phyloP scores from a whole-genome alignment of 23 red algal species.

The Agarophyton chilense region DNA sequence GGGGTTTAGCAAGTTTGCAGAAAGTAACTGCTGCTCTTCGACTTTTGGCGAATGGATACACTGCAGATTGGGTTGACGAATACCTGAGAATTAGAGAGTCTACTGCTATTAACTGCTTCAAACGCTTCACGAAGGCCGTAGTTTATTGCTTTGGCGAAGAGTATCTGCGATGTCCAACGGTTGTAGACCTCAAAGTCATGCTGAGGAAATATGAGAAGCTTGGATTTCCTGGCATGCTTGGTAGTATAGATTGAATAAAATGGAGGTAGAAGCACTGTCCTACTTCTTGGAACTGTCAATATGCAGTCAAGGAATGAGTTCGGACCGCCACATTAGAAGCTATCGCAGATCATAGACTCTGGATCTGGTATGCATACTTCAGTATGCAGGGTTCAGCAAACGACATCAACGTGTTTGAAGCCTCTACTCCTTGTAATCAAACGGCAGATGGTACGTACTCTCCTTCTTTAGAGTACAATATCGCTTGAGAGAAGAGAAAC shows the following conservation, averaged over 20 bases:
- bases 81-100: not conserved
- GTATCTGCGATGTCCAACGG: not conserved
- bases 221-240: constrained; percentile 29
- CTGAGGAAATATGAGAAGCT: not conserved
- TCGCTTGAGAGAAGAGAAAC: not conserved
- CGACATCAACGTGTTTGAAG: constrained; percentile 32
- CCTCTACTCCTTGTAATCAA: not conserved
- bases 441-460: not conserved
- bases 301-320: constrained; percentile 10
- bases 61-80: not conserved
- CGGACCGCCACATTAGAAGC: constrained; percentile 18
- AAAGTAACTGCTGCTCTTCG: constrained; percentile 3
- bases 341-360: not conserved
- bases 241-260: constrained; percentile 19
- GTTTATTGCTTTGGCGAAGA: not conserved
- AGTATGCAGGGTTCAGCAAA: constrained; percentile 8
- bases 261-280: constrained; percentile 45
- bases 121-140: not conserved
- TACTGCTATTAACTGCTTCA: not conserved
- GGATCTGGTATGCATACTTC: constrained; percentile 40
- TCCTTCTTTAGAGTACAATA: not conserved
- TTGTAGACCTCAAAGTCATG: not conserved
- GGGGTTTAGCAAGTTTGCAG: not conserved
- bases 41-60: not conserved
- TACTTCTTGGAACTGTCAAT: not conserved